Base-by-base conservation (phyloP, 768 basidiomycete genomes). In the Amanita rubescens region DNA sequence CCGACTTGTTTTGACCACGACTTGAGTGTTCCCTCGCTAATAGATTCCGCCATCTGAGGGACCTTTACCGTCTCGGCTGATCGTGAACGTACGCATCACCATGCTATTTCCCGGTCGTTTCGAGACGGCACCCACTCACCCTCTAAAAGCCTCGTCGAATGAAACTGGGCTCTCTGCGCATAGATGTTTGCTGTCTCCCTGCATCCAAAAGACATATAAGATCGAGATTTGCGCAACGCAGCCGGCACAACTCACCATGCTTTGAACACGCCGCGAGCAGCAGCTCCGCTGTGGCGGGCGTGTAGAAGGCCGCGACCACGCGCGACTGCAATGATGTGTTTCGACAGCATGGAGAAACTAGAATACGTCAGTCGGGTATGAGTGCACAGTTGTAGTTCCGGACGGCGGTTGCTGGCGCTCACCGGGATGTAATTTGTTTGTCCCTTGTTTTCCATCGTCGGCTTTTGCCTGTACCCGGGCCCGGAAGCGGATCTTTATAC, bases 11-110 rank as follows among this genome's bases (percentile, higher is more conserved):
- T 97, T 60, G 80, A 76, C 92, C 93, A 99, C 24, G 88, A 77
- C 73, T 94, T 96, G 49, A 99, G 76, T 4, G 95, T 98, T 33
- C 95, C 95, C 69, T 99, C 95, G 34, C 91, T 90, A 70, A 98
- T 97, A 57, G 94, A 97, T 68, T 97, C 94, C 24, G 95, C 91
- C 92, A 97, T 95, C 69, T 93, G 89, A 15, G 94, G 94, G 35
- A 97, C 94, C 73, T 95, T 92, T 58, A 97, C 80, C 52, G 86
- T 91, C 72, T 94, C 88, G 54, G 84, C 87, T 88, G 46, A 6
- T 49, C 43, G 41, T 37, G 41, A 27, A 20, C 30, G 48, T 25
- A 32, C 10, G 25, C 30, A 49, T 57, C 32, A 54, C 14, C 32
- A 37, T 41, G 5, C 27, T 30, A 3, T 8, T 30, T 8, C 15